These are phyloP conservation scores for Lomentospora prolificans DNA, from an alignment of 2,329 filamentous ascomycete genomes.

Conservation along the genomic window DNA sequence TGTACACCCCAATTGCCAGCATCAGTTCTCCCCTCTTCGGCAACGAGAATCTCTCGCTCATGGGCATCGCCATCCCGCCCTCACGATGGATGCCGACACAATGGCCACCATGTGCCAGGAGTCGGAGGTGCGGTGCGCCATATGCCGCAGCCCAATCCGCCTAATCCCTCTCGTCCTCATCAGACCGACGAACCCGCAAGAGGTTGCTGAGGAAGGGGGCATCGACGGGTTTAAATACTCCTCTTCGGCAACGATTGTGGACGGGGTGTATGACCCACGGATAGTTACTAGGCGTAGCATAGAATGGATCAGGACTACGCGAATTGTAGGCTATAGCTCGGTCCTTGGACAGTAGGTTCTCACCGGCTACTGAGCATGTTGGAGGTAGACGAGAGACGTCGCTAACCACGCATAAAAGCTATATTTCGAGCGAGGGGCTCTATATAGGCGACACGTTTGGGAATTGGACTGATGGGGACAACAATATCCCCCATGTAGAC, in stretches of 20 bases:
- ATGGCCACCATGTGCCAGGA: background rate
- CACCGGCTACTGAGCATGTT: background rate
- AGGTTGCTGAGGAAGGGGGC: background rate
- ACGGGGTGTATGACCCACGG: background rate
- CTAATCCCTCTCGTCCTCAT: background rate
- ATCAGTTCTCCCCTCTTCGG: no score
- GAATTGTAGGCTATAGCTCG: background rate
- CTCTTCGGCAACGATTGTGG: background rate
- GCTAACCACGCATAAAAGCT: background rate
- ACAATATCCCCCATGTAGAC: background rate
- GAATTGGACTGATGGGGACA: background rate
- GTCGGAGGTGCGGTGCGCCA: conserved; percentile 8
- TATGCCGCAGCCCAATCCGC: conserved; percentile 8
- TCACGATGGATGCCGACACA: background rate
- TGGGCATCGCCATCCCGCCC: no score
- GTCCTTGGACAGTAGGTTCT: background rate
- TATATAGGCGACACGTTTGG: background rate
- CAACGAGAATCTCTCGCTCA: no score
- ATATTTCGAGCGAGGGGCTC: background rate
- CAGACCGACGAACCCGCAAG: conserved; percentile 8
- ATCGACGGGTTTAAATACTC: background rate
- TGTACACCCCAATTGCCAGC: no score
- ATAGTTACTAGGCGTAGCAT: background rate
- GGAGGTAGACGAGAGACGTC: background rate
- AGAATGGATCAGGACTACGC: background rate